Conservation (phyloP, 306 rosid species). For the Castanea crenata region DNA sequence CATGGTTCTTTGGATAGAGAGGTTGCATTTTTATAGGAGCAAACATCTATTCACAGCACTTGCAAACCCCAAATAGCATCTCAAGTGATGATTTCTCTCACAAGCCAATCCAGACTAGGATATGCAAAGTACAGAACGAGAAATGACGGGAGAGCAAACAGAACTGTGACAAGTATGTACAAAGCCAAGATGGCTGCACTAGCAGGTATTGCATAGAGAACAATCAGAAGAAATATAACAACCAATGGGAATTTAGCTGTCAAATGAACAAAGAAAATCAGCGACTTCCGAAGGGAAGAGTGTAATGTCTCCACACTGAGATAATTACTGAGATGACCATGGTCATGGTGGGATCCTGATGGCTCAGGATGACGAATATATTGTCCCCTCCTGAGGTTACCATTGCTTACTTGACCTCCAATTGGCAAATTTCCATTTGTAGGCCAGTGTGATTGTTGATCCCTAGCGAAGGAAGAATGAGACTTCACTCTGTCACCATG, state of each 20-base stretch:
- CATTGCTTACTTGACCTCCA: slow-evolving; percentile 46
- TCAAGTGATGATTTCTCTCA: slow-evolving; percentile 81
- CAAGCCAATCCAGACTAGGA: slow-evolving; percentile 98
- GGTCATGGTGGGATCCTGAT: slow-evolving; percentile 30
- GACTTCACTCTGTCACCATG: slow-evolving; percentile 80
- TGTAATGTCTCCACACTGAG: slow-evolving; percentile 57
- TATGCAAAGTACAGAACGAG: slow-evolving; percentile 89
- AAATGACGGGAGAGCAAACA: slow-evolving; percentile 90
- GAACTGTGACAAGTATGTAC: slow-evolving; percentile 73
- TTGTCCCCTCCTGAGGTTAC: slow-evolving; percentile 60
- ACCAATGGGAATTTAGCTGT: slow-evolving; percentile 94
- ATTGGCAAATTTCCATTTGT: slow-evolving; percentile 41
- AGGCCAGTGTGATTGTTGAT: slow-evolving; percentile 53
- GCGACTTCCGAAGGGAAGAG: slow-evolving; percentile 54
- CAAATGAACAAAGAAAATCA: slow-evolving; percentile 76
- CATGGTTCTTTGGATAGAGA: background rate
- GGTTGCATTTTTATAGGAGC: slow-evolving; percentile 22
- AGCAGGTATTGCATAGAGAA: slow-evolving; percentile 90
- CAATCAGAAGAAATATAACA: slow-evolving; percentile 72
- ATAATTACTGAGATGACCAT: slow-evolving; percentile 28
- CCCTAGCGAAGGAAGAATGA: slow-evolving; percentile 52
- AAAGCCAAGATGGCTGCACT: slow-evolving; percentile 86
- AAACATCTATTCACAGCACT: slow-evolving; percentile 32
- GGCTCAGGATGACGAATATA: slow-evolving; percentile 46
- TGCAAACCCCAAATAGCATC: slow-evolving; percentile 14